Base-by-base conservation (phyloP, 805 yeast species). In the Cyberlindnera bimundalis region DNA sequence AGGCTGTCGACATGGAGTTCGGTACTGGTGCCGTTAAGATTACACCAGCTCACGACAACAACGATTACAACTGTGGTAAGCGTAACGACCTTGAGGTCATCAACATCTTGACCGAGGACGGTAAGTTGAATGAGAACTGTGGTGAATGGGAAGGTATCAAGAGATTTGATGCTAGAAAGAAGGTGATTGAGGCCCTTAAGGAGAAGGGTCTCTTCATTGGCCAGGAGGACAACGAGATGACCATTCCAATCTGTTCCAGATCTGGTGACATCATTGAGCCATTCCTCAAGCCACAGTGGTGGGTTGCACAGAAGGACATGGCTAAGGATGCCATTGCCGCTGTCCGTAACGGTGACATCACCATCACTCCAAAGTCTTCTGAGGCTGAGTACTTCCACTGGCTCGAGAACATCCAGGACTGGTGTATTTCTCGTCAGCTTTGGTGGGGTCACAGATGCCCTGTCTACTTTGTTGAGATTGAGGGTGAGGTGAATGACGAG, bases 21-120 rank as follows among this genome's bases (percentile, higher is more conserved):
- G 99, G 99, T 76, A 93, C 99, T 48, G 99, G 99, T 82, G 99
- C 99, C 35, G 99, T 93, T 48, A 93, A 93, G 70, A 93, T 93
- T 62, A 93, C 99, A 12, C 99, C 99, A 45, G 97, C 96, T 32
- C 99, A 93, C 67, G 99, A 93, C 68, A 84, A 81, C 58, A 93
- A 93, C 75, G 99, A 93, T 87, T 89, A 87, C 76, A 76, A 73
- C 60, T 88, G 96, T 40, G 99, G 99, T 71, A 90, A 86, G 71
- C 89, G 99, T 71, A 86, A 88, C 65, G 71, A 78, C 59, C 74
- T 93, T 57, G 96, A 88, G 62, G 78, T 88, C 58, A 76, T 93
- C 67, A 90, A 88, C 67, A 89, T 93, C 51, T 71, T 85, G 55
- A 91, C 96, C 42, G 98, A 93, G 60, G 86, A 88, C 58, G 99